Conservation (phyloP, 1,284 basidiomycete species). For the Boletellus sp. region DNA sequence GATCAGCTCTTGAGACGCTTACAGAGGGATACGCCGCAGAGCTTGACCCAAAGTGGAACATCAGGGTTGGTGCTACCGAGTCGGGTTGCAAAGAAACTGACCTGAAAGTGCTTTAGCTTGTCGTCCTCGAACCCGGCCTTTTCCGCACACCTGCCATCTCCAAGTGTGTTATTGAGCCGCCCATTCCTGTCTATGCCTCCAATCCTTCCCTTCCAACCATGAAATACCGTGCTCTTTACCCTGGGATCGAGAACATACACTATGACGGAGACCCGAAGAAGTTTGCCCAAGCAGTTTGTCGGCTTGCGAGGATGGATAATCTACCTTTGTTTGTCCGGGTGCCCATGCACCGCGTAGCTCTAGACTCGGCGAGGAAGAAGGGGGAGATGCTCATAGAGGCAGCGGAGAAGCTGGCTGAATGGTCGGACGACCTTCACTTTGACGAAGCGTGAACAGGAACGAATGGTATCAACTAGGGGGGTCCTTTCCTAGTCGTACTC, state of each 20-base stretch:
- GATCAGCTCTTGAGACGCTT: slow-evolving; percentile 24
- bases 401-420: slow-evolving; percentile 20
- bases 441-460: neutral
- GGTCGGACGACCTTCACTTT: slow-evolving; percentile 25
- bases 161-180: slow-evolving; percentile 13
- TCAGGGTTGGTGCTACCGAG: slow-evolving; percentile 18
- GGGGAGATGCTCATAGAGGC: slow-evolving; percentile 19
- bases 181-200: slow-evolving; percentile 18
- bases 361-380: slow-evolving; percentile 21
- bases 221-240: slow-evolving; percentile 24
- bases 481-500: slow-evolving; percentile 12
- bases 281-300: slow-evolving; percentile 21
- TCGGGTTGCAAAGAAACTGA: slow-evolving; percentile 6
- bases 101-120: slow-evolving; percentile 14
- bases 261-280: slow-evolving; percentile 27
- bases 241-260: slow-evolving; percentile 11
- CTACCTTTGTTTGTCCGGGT: slow-evolving; percentile 22
- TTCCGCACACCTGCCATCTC: slow-evolving; percentile 21
- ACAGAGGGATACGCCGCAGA: slow-evolving; percentile 27
- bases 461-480: neutral
- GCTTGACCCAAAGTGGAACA: slow-evolving; percentile 28
- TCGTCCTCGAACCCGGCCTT: slow-evolving; percentile 24
- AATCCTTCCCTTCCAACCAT: slow-evolving; percentile 26
- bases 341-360: slow-evolving; percentile 25
- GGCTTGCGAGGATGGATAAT: slow-evolving; percentile 14